Base-by-base conservation (phyloP, 1,284 basidiomycete genomes). In the Ustilago shanxiensis region DNA sequence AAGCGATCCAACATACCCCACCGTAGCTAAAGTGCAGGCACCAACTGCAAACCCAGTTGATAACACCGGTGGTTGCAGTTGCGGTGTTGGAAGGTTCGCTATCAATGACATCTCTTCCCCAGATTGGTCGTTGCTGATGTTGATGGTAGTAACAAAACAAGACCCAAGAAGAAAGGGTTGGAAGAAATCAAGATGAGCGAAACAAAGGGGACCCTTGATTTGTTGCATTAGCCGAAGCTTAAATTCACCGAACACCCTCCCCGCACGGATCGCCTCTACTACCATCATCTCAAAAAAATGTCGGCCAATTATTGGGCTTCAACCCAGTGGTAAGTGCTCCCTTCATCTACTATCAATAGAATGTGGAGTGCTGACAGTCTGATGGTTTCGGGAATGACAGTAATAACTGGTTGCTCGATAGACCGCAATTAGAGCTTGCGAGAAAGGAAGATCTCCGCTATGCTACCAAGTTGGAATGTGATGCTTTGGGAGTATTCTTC, bases 1-100 rank as follows among this genome's bases (percentile, higher is more conserved):
- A 35, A 89, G 86, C 4, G 85, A 86, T 5, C 87, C 88, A 29
- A 89, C 88, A 68, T 88, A 89, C 31, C 83, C 77, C 13, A 85
- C 68, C 0, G 88, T 88, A 65, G 88, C 85, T 29, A 86, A 26
- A 41, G 67, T 68, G 29, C 61, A 65, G 1, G 76, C 67, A 3
- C 58, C 58, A 4, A 78, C 62, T 1, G 76, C 67, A 16, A 78
- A 64, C 11, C 65, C 62, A 1, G 39, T 8, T 14, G 63, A 67
- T 16, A 77, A 60, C 3, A 71, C 26, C 8, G 75, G 71, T 9
- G 75, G 67, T 0, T 41, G 28, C 6, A 60, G 14, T 0, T 41
- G 31, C 2, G 66, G 60, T 3, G 35, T 49, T 6, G 66, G 50
- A 1, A 77, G 66, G 28, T 66, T 47, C 16, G 29, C 14, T 20